Evolutionary conservation across 2,329 filamentous ascomycete genomes (phyloP).

Genomic region (Coniochaeta sp.): DNA sequence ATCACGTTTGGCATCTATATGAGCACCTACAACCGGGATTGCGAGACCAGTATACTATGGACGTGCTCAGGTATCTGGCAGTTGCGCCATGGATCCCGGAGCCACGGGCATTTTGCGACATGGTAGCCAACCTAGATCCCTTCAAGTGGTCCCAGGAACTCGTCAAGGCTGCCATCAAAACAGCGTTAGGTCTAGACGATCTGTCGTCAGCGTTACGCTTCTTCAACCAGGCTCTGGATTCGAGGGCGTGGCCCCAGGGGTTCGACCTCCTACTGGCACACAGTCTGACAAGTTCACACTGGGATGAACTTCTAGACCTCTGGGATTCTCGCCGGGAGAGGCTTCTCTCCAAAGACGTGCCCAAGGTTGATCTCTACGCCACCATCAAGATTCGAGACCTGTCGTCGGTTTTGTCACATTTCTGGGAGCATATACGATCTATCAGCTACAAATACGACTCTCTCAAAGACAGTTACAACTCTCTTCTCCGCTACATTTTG

Average conservation of each 20-base stretch:
- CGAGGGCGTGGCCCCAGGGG: conserved; percentile 25
- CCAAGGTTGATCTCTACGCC: conserved; percentile 1
- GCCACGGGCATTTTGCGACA: conserved; percentile 32
- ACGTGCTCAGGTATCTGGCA: conserved; percentile 33
- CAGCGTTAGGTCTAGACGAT: conserved; percentile 33
- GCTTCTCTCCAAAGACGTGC: background rate
- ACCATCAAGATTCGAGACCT: background rate
- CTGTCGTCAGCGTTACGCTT: conserved; percentile 27
- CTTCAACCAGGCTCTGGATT: conserved; percentile 29
- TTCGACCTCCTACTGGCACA: conserved; percentile 36
- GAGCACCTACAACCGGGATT: conserved; percentile 24
- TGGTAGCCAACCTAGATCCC: conserved; percentile 31
- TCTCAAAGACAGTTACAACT: background rate
- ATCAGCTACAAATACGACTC: background rate
- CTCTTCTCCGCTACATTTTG: conserved; percentile 10
- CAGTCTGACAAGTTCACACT: conserved; percentile 27
- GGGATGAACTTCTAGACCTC: conserved; percentile 25
- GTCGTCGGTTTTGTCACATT: background rate
- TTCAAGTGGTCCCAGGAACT: conserved; percentile 30
- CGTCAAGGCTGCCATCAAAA: conserved; percentile 31
- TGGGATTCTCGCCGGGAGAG: conserved; percentile 24
- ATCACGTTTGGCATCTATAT: conserved; percentile 37
- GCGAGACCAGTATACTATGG: conserved; percentile 17
- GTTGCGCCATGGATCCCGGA: conserved; percentile 34
- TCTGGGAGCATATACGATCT: background rate